Base-by-base conservation (phyloP, 768 basidiomycete species). In the Boletus sp. region DNA sequence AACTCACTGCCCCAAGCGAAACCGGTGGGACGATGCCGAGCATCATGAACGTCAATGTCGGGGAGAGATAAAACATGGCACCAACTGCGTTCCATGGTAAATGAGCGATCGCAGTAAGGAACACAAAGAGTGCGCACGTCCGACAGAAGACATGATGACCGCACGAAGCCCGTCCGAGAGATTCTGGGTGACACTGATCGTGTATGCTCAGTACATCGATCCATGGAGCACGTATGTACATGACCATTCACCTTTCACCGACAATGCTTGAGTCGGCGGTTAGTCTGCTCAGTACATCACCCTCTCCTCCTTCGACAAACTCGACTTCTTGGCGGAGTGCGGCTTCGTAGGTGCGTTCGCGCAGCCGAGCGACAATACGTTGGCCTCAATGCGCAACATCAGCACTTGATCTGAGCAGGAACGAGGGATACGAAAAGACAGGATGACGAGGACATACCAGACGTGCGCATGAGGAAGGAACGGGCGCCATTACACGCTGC, bases 11-110 rank as follows among this genome's bases (percentile, higher is more conserved):
- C 60, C 90, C 90, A 50, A 93, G 76, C 23, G 90, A 91, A 5
- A 93, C 83, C 0, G 91, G 91, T 19, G 91, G 91, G 0, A 98
- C 94, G 46, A 98, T 84, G 34, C 85, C 83, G 48, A 99, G 80
- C 96, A 99, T 98, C 59, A 98, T 76, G 51, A 88, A 69, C 0
- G 96, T 98, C 55, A 99, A 74, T 39, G 86, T 87, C 0, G 90
- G 89, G 0, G 90, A 95, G 51, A 96, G 82, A 71, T 88, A 95
- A 62, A 98, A 84, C 96, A 98, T 99, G 39, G 93, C 91, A 43
- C 89, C 92, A 58, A 98, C 93, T 90, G 62, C 7, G 51, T 32
- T 39, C 9, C 5, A 29, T 0, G 42, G n/a, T n/a, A 43, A 32
- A 25, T 53, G 37, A 53, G 43, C 5, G 19, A 46, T 39, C 39